phyloP scores from a whole-genome alignment of 1,284 basidiomycete genomes.

The Boletus smithii region DNA sequence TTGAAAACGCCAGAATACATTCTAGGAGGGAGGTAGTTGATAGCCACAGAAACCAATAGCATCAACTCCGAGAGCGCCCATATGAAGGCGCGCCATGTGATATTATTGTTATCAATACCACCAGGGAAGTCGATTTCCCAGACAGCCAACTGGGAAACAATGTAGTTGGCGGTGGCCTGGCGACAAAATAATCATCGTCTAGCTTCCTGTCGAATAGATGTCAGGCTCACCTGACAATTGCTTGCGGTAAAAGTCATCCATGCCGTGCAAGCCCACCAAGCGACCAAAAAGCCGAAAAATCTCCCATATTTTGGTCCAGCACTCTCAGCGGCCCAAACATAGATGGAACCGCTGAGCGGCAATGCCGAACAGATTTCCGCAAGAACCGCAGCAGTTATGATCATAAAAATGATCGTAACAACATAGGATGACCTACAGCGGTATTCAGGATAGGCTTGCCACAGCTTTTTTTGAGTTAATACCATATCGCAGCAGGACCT shows the following conservation, averaged over 20 bases:
- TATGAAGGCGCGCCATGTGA: constrained; percentile 80
- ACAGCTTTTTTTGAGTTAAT: constrained; percentile 3
- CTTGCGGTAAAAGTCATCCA: constrained; percentile 88
- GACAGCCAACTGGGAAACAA: constrained; percentile 76
- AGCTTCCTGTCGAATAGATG: background rate
- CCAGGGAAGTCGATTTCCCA: constrained; percentile 79
- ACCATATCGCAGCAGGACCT: constrained; percentile 82
- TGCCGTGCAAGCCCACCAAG: constrained; percentile 85
- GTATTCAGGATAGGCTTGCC: constrained; percentile 1
- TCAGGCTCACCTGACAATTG: constrained; percentile 64
- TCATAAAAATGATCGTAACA: constrained; percentile 78
- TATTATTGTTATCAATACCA: constrained; percentile 61
- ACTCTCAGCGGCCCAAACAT: constrained; percentile 87
- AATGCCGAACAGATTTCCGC: constrained; percentile 86
- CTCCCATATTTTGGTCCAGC: constrained; percentile 80
- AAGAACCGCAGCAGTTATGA: constrained; percentile 78
- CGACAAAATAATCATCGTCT: constrained; percentile 1
- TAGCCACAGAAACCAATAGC: constrained; percentile 63
- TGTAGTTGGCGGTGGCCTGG: constrained; percentile 80
- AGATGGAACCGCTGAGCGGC: constrained; percentile 83
- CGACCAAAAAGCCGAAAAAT: constrained; percentile 82
- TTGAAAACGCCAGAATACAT: constrained; percentile 74
- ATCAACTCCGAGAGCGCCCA: constrained; percentile 77
- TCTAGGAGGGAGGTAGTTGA: constrained; percentile 79
- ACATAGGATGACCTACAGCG: constrained; percentile 70